Evolutionary conservation across 805 yeast genomes (phyloP).

Genomic region (Yarrowia sp.): DNA sequence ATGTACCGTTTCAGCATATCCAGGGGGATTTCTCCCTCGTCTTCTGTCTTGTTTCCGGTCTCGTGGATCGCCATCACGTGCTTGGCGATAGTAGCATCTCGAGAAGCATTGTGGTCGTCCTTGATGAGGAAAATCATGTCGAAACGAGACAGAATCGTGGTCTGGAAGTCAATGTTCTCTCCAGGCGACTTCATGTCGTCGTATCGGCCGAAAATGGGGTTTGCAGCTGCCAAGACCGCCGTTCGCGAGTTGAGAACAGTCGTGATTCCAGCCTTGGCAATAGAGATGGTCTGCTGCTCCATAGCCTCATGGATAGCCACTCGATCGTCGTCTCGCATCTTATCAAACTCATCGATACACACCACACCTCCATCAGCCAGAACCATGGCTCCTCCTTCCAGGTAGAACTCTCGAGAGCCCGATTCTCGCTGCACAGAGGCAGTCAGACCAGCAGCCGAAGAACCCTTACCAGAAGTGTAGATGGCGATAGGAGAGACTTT

Average conservation of each 20-base stretch:
- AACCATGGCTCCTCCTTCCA: constrained; percentile 99
- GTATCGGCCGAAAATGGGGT: constrained; percentile 95
- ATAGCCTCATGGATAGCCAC: constrained; percentile 99
- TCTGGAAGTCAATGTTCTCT: constrained; percentile 96
- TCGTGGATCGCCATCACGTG: constrained; percentile 96
- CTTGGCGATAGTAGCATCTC: constrained; percentile 89
- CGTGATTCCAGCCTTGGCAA: constrained; percentile 98
- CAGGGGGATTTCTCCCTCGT: constrained; percentile 82
- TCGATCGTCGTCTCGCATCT: constrained; percentile 98
- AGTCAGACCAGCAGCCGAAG: constrained; percentile 99
- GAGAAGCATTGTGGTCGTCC: constrained; percentile 86
- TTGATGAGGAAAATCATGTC: constrained; percentile 98
- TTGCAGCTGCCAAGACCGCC: constrained; percentile 96
- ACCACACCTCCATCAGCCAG: constrained; percentile 99
- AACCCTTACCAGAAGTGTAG: constrained; percentile 98
- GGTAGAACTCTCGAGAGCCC: constrained; percentile 81
- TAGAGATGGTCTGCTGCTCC: constrained; percentile 99
- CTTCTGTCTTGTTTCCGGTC: constrained; percentile 64
- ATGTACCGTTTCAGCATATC: constrained; percentile 91
- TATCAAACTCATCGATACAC: constrained; percentile 98
- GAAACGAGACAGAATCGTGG: constrained; percentile 94
- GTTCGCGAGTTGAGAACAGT: constrained; percentile 96
- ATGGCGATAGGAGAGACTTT: constrained; percentile 93
- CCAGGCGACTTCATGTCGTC: constrained; percentile 97
- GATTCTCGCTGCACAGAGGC: constrained; percentile 96